Conservation (phyloP, 75 land plant genomes). For the Gnetum montanum region DNA sequence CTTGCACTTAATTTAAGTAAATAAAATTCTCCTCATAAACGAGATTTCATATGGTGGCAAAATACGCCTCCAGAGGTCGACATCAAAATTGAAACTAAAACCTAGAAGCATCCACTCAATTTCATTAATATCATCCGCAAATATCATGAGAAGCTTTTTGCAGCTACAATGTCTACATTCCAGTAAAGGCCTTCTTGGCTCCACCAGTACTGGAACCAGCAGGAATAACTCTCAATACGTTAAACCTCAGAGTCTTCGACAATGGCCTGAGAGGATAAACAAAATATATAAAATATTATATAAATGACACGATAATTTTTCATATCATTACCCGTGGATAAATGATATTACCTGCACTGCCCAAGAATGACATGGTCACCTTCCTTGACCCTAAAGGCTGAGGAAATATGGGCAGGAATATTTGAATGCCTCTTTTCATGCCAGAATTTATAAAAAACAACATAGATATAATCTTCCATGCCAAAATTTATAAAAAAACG, state of each 20-base stretch:
- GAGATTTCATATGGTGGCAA: too few relatives aligned
- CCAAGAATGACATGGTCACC: conserved; percentile 50
- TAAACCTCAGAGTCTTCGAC: conserved; percentile 42
- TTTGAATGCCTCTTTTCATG: conserved; percentile 51
- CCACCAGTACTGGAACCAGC: conserved; percentile 33
- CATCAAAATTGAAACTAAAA: too few relatives aligned
- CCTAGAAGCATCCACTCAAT: too few relatives aligned
- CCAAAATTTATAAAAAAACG: too few relatives aligned
- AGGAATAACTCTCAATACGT: conserved; percentile 41
- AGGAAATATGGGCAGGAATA: conserved; percentile 40
- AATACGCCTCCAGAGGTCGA: too few relatives aligned
- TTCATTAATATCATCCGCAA: too few relatives aligned
- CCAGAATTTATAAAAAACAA: too few relatives aligned
- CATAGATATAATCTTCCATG: too few relatives aligned
- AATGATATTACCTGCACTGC: conserved; percentile 34
- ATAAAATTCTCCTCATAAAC: too few relatives aligned
- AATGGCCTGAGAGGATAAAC: conserved; percentile 23
- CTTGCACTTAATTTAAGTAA: too few relatives aligned
- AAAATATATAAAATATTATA: not conserved
- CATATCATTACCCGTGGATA: not conserved
- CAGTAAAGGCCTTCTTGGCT: conserved; percentile 38
- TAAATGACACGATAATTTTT: not conserved
- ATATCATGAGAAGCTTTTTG: too few relatives aligned
- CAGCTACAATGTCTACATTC: too few relatives aligned
- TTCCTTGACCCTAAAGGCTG: conserved; percentile 47